Conservation (phyloP, 2,329 filamentous ascomycete species). For the Cordyceps cateniannulata region DNA sequence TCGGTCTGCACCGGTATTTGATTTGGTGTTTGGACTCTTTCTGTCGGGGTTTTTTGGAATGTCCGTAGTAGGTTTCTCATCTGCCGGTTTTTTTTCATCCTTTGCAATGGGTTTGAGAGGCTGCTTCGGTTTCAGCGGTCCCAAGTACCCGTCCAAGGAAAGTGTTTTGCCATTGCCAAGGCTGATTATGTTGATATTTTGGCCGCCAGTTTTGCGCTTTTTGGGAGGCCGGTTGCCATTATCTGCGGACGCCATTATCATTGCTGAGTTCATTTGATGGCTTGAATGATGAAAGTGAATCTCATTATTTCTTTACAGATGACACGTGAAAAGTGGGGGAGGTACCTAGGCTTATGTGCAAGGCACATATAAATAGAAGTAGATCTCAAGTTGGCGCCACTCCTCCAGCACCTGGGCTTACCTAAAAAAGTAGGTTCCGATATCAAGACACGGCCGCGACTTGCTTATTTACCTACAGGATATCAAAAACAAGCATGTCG, state of each 20-base stretch:
- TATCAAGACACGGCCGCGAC: too few species aligned
- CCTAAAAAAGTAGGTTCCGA: too few species aligned
- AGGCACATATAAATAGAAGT: too few species aligned
- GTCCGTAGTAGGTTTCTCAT: not conserved
- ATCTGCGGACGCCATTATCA: conserved; percentile 21
- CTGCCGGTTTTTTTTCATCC: not conserved
- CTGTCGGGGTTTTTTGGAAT: not conserved
- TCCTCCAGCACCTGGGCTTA: too few species aligned
- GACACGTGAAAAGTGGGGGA: too few species aligned
- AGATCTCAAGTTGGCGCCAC: too few species aligned
- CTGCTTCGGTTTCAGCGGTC: conserved; percentile 25
- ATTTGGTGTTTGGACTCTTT: conserved; percentile 1
- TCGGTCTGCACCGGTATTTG: conserved; percentile 22
- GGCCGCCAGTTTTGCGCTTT: conserved; percentile 29
- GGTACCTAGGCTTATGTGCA: too few species aligned
- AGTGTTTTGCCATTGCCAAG: conserved; percentile 41
- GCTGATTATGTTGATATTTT: conserved; percentile 31
- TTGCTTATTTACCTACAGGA: too few species aligned
- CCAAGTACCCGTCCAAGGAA: conserved; percentile 43
- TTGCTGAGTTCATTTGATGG: not conserved
- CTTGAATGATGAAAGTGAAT: not conserved
- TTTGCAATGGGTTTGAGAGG: conserved; percentile 9
- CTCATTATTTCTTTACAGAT: not conserved
- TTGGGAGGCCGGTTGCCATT: conserved; percentile 26
- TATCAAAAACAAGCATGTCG: too few species aligned